Evolutionary conservation across 352 stramenopile genomes (phyloP).

Genomic region (Phytophthora nicotianae): DNA sequence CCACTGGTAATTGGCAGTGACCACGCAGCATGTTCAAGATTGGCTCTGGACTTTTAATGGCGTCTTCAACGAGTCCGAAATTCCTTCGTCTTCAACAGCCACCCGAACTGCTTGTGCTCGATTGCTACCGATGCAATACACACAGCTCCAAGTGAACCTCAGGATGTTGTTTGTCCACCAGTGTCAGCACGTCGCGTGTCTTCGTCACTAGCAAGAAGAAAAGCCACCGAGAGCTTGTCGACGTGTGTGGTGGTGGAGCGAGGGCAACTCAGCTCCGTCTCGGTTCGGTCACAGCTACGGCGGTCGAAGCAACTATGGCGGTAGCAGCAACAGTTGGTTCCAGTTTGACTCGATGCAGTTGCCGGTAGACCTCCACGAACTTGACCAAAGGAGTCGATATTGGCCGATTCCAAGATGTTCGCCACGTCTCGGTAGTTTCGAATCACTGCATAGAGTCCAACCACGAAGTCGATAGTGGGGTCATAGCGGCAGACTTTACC

Average conservation of each 20-base stretch:
- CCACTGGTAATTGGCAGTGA: too few relatives aligned
- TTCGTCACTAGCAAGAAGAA: constrained; percentile 25
- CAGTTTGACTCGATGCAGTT: background rate
- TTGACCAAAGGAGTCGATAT: constrained; percentile 22
- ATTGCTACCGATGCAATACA: too few relatives aligned
- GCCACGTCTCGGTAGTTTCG: constrained; percentile 27
- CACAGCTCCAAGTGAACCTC: too few relatives aligned
- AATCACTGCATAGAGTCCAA: constrained; percentile 22
- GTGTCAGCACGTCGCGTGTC: constrained; percentile 1
- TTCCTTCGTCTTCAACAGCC: too few relatives aligned
- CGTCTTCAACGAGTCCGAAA: too few relatives aligned
- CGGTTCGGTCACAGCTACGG: background rate
- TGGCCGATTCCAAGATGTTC: constrained; percentile 24
- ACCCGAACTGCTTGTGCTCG: too few relatives aligned
- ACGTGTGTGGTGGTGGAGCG: constrained; percentile 1
- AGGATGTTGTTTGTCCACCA: constrained; percentile 2
- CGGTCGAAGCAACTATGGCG: too few relatives aligned
- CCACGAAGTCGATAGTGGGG: constrained; percentile 25
- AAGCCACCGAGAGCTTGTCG: constrained; percentile 30
- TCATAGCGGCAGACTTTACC: constrained; percentile 31
- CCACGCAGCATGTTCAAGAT: too few relatives aligned
- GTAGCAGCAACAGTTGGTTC: background rate
- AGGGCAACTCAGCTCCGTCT: background rate
- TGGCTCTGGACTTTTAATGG: too few relatives aligned
- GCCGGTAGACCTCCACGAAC: constrained; percentile 11